Evolutionary conservation across 179 eudicot genomes (phyloP), one percentile per base, ranked within the genome.

Genomic region (Carnegiea gigantea): DNA sequence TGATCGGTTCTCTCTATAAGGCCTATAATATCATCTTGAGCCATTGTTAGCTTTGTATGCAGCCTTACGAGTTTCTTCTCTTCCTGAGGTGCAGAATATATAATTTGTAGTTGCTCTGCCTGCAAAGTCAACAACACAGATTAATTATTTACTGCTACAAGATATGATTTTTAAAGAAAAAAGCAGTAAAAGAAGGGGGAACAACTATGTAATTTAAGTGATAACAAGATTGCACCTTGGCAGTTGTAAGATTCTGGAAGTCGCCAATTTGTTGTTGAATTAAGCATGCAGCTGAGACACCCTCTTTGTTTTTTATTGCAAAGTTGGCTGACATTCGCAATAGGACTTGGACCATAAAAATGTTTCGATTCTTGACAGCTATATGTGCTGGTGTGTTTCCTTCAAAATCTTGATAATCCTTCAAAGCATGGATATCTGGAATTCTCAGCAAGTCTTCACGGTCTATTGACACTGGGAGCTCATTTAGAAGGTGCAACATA

Each of bases 341-440:
- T 21, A 78, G 78, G 30, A 62, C 43, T 13, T 26, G 36, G 6
- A 73, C 24, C 81, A 82, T 72, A 54, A 36, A 60, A 8, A 36
- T 33, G 62, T 82, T 70, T 3, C 13, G 44, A 51, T 72, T 73
- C 20, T 13, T 82, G 2, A 68, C 67, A n/a, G 78, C 81, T 11
- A 82, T 0, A 54, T 82, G 81, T 53, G 70, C n/a, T 9, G 85
- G 82, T 14, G 85, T 83, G 38, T 83, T 33, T 33, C 36, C 36
- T 33, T 33, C 36, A 33, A 33, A 33, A 33, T 33, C 36, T 33
- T 33, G 36, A 54, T 9, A 1, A 79, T 83, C 68, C n/a, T 21
- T 75, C 3, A 83, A 46, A 33, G 15, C 53, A 10, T 9, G 2
- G 10, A 79, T 36, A 21, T 75, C 36, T 26, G 53, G 77, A n/a